phyloP scores from a whole-genome alignment of 1,139 yeast genomes.

The Blastobotrys persicus region DNA sequence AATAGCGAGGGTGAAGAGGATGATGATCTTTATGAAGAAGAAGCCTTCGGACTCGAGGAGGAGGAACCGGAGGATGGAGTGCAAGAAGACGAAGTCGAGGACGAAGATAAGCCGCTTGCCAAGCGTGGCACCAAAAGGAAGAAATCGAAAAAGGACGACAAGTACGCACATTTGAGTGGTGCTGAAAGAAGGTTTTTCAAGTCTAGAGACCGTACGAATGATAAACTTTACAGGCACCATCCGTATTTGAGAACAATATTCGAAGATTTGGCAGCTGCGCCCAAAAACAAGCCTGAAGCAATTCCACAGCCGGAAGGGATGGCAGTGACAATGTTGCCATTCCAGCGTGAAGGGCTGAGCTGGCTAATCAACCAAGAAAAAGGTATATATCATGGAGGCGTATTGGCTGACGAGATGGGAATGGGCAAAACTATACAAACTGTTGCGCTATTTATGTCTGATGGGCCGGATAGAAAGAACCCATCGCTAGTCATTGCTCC shows the following conservation, averaged over 20 bases:
- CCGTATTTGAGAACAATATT: slow-evolving; percentile 60
- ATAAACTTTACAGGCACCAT: slow-evolving; percentile 63
- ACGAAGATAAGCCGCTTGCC: background rate
- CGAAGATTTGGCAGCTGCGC: slow-evolving; percentile 54
- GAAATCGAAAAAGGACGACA: background rate
- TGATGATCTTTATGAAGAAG: background rate
- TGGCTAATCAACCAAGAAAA: slow-evolving; percentile 87
- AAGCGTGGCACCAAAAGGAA: background rate
- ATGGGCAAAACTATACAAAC: slow-evolving; percentile 99
- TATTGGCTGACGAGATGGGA: slow-evolving; percentile 99
- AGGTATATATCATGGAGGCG: slow-evolving; percentile 79
- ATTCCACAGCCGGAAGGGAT: slow-evolving; percentile 79
- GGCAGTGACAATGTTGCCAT: slow-evolving; percentile 73
- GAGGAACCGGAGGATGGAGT: background rate
- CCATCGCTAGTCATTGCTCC: slow-evolving; percentile 95
- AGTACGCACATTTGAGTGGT: slow-evolving; percentile 5
- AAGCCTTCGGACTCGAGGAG: background rate
- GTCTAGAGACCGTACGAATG: slow-evolving; percentile 44
- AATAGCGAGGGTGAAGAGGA: background rate
- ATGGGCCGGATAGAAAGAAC: slow-evolving; percentile 43
- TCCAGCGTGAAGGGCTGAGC: slow-evolving; percentile 87
- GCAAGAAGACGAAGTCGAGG: background rate
- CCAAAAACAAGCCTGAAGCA: slow-evolving; percentile 52
- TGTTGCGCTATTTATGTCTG: slow-evolving; percentile 77
- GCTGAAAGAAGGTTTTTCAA: slow-evolving; percentile 1